phyloP scores from a whole-genome alignment of 106 monocot species.

The Dendrobium catenatum region DNA sequence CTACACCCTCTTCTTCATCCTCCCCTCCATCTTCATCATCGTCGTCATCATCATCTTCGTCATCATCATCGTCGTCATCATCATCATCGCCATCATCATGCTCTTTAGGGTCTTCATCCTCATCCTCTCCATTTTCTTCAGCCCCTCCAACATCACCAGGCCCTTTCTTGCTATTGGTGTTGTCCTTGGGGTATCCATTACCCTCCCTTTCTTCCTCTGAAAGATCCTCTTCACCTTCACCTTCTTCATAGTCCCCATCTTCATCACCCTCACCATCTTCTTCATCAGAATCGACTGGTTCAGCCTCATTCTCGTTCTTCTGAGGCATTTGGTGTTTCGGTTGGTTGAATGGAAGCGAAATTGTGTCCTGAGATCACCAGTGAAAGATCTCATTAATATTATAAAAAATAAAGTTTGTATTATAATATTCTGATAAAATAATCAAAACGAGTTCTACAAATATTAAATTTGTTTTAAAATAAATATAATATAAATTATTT shows the following conservation, averaged over 20 bases:
- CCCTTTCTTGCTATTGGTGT: neutral
- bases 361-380: neutral
- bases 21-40: neutral
- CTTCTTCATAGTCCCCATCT: neutral
- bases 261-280: neutral
- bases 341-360: neutral
- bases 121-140: conserved; percentile 9
- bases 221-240: neutral
- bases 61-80: conserved; percentile 1
- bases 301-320: conserved; percentile 2
- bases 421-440: no score
- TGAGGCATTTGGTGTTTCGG: neutral
- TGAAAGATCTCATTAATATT: neutral
- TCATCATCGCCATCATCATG: conserved; percentile 3
- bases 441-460: no score
- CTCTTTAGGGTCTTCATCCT: conserved; percentile 1
- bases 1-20: neutral
- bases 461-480: no score
- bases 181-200: conserved; percentile 3
- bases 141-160: neutral
- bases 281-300: conserved; percentile 1
- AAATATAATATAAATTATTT: no score
- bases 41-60: neutral
- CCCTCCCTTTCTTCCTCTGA: conserved; percentile 2
- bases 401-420: no score